Evolutionary conservation across 23 red algal genomes (phyloP).

Genomic region (Chondrus crispus): DNA sequence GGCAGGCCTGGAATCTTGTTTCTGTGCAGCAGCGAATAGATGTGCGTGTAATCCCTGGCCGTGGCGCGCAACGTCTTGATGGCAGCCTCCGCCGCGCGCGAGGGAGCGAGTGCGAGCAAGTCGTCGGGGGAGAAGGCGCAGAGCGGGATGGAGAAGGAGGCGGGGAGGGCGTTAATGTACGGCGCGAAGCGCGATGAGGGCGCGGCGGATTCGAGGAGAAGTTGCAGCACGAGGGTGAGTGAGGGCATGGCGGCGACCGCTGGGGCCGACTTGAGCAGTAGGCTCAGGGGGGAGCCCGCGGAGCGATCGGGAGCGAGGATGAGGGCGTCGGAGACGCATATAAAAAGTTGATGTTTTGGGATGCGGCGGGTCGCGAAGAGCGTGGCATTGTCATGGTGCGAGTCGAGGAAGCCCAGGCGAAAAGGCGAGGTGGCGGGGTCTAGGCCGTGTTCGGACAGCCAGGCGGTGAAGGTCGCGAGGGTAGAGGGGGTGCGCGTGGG

Average conservation of each 20-base stretch:
- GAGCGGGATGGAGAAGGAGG: constrained; percentile 51
- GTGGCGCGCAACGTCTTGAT: constrained; percentile 36
- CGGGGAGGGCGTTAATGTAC: constrained; percentile 60
- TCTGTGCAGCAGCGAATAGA: constrained; percentile 3
- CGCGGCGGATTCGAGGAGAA: constrained; percentile 25
- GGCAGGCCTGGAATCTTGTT: background rate
- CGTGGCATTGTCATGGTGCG: constrained; percentile 15
- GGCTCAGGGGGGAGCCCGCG: too few species aligned
- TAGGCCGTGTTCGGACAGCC: constrained; percentile 31
- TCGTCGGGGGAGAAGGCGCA: constrained; percentile 17
- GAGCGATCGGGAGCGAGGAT: background rate
- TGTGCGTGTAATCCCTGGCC: constrained; percentile 51
- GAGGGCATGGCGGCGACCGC: constrained; percentile 38
- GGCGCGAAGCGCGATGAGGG: constrained; percentile 16
- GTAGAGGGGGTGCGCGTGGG: background rate
- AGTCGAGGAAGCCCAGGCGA: constrained; percentile 5
- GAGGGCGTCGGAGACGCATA: background rate
- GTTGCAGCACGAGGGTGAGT: constrained; percentile 34
- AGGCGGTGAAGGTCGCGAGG: background rate
- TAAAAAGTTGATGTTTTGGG: constrained; percentile 18
- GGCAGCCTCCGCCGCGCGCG: background rate
- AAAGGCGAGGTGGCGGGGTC: background rate
- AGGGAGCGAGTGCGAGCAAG: constrained; percentile 17
- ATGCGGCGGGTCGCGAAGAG: constrained; percentile 57
- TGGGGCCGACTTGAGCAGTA: constrained; percentile 24